Conservation (phyloP, 495 filamentous ascomycete species). For the Penicillium goetzii region DNA sequence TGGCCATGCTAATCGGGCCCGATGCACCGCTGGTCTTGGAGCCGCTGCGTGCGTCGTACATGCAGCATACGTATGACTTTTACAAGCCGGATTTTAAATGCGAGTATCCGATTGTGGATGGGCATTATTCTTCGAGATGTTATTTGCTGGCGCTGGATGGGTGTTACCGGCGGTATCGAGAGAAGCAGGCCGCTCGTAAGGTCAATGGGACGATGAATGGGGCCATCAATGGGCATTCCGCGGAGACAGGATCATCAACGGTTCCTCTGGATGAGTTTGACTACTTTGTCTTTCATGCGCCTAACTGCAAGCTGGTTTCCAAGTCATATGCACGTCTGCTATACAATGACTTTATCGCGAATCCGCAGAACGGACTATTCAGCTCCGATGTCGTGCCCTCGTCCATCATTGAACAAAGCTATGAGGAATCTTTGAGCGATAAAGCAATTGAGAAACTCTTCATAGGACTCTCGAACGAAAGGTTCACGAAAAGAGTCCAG, state of each 20-base stretch:
- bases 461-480: constrained; percentile 3
- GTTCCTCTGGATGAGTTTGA: constrained; percentile 86
- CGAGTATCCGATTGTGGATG: constrained; percentile 96
- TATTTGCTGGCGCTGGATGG: constrained; percentile 94
- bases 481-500: constrained; percentile 12
- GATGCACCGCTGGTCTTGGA: constrained; percentile 88
- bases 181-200: constrained; percentile 60
- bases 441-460: constrained; percentile 9
- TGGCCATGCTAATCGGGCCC: constrained; percentile 91
- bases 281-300: constrained; percentile 91
- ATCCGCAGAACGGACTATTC: constrained; percentile 9
- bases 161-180: constrained; percentile 94
- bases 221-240: constrained; percentile 38
- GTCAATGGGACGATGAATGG: constrained; percentile 59
- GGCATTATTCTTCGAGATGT: constrained; percentile 90
- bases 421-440: constrained; percentile 11
- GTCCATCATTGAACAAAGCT: constrained; percentile 5
- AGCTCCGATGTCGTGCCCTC: not conserved
- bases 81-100: constrained; percentile 97
- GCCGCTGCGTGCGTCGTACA: constrained; percentile 84
- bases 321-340: constrained; percentile 94
- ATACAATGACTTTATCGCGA: constrained; percentile 87
- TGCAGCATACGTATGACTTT: constrained; percentile 96
- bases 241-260: not conserved
- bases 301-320: constrained; percentile 93